Evolutionary conservation across 1,284 basidiomycete genomes (phyloP), one percentile per base, ranked within the genome.

Genomic region (Leccinum griseonigrum): DNA sequence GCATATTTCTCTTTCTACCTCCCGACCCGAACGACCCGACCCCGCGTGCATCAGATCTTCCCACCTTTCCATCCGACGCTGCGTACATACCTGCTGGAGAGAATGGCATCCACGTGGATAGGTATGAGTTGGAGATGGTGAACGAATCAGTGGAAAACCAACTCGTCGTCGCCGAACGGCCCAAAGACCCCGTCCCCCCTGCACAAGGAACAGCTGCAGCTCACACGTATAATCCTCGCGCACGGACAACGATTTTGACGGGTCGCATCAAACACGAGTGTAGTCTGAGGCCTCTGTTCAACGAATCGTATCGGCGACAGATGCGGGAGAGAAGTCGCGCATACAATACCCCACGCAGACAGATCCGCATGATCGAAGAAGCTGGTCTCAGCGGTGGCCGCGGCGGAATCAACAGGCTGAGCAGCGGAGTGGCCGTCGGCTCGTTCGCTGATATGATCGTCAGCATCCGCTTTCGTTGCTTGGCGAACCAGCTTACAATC

Each of bases 191-290:
- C 2, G 80, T 81, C 6, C 77, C 84, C 14, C 77, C 54, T 69
- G 68, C 16, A 63, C 67, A 31, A 4, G 68, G 69, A 7, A 84
- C 71, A 69, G 85, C 84, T 60, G 62, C 69, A 2, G 62, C 70
- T 10, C 69, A 72, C 18, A 53, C 67, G 1, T 72, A 72, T 11
- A 71, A 84, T 59, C 75, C 82, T 0, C 81, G 87, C 16, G 85
- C 87, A 29, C 83, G 89, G 48, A 88, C 86, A 57, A 91, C 90
- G 3, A 87, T 90, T 60, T 75, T 91, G 60, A 88, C 88, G 0
- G 90, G 90, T 6, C 81, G 85, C 28, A 84, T 92, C 52, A 88
- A 88, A 67, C 88, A 92, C 72, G 88, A 91, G 64, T 90, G 87
- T 51, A 69, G 57, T 40, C 71, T 91, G 38, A 80, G 85, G 2